phyloP scores from a whole-genome alignment of 352 stramenopile species.

The Pilasporangium apinafurcum region DNA sequence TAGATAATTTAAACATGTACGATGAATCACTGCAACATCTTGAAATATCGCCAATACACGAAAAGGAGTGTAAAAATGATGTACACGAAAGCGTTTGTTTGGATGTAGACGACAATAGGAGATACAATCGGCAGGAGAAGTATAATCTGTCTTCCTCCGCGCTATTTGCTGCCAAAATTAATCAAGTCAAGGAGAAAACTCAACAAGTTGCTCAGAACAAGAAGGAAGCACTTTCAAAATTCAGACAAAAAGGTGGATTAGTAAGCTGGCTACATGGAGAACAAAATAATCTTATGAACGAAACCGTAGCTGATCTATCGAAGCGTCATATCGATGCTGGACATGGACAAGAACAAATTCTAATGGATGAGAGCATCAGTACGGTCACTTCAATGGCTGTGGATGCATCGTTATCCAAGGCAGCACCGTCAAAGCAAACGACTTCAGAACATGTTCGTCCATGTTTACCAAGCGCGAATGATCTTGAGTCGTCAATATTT shows the following conservation, averaged over 20 bases:
- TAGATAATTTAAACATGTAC: neutral
- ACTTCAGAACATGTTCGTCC: too few relatives aligned
- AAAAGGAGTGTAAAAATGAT: constrained; percentile 2
- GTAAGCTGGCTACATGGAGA: constrained; percentile 64
- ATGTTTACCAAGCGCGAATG: too few relatives aligned
- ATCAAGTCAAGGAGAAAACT: constrained; percentile 35
- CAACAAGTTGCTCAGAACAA: constrained; percentile 23
- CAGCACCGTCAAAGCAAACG: too few relatives aligned
- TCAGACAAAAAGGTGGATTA: constrained; percentile 59
- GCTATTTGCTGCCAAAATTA: constrained; percentile 3
- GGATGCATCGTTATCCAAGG: too few relatives aligned
- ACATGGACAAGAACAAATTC: too few relatives aligned
- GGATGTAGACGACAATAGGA: neutral
- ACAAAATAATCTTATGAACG: neutral
- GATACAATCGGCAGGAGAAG: neutral
- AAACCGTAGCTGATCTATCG: too few relatives aligned
- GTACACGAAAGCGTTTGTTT: neutral
- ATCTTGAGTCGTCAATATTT: too few relatives aligned
- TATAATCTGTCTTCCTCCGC: neutral
- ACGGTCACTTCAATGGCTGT: too few relatives aligned
- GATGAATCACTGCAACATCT: neutral
- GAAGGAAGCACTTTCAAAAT: constrained; percentile 32
- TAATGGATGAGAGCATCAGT: too few relatives aligned
- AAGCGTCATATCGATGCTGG: too few relatives aligned
- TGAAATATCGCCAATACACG: neutral